Conservation (phyloP, 805 yeast genomes). For the Metahyphopichia silvanorum region DNA sequence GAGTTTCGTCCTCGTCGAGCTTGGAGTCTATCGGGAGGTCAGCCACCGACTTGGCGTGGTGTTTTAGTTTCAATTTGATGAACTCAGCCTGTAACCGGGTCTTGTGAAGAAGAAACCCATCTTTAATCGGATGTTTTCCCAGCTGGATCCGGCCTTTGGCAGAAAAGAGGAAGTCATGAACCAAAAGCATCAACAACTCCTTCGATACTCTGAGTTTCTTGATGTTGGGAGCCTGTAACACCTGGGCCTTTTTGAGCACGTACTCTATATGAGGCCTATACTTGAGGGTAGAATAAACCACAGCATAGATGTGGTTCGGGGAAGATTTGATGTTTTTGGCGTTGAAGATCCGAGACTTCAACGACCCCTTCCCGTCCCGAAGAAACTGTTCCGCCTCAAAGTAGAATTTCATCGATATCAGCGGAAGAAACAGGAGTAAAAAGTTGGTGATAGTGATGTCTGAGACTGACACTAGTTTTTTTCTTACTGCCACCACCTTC, state of each 20-base stretch:
- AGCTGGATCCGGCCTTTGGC: slow-evolving; percentile 79
- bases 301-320: slow-evolving; percentile 84
- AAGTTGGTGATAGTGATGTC: background rate
- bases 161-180: slow-evolving; percentile 78
- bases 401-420: slow-evolving; percentile 38
- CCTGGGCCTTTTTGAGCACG: slow-evolving; percentile 63
- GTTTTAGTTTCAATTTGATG: slow-evolving; percentile 69
- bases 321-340: slow-evolving; percentile 37
- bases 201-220: slow-evolving; percentile 44
- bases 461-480: background rate
- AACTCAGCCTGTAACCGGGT: slow-evolving; percentile 81
- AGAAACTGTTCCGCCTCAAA: slow-evolving; percentile 42
- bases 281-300: slow-evolving; percentile 73
- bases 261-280: slow-evolving; percentile 62
- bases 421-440: background rate
- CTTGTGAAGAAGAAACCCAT: slow-evolving; percentile 71
- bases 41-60: slow-evolving; percentile 55
- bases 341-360: slow-evolving; percentile 38
- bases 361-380: slow-evolving; percentile 25
- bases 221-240: slow-evolving; percentile 53
- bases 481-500: slow-evolving; percentile 1
- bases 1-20: slow-evolving; percentile 53
- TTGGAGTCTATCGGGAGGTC: slow-evolving; percentile 35
- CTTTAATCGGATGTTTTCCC: slow-evolving; percentile 85
- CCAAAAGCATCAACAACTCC: slow-evolving; percentile 58